A percentile compares a stretch with the other conserved stretches of the same genome.
Conservation (phyloP, 2,329 filamentous ascomycete genomes). For the Alternaria viburni region DNA sequence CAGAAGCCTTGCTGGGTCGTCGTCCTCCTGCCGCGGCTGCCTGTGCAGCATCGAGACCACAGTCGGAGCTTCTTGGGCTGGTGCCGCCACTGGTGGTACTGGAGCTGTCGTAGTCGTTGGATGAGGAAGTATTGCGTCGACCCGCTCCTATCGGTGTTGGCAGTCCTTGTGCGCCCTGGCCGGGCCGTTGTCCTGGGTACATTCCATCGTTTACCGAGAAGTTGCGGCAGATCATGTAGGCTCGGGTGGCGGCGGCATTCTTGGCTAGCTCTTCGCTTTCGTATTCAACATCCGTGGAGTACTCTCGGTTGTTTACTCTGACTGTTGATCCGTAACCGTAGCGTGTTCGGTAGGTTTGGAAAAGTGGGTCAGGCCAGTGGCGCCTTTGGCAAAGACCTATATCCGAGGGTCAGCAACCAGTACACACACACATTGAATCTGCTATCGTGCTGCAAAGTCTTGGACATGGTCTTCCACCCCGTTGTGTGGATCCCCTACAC, state of each 20-base stretch:
- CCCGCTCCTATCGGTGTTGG: slow-evolving; percentile 70
- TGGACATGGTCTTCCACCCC: not conserved
- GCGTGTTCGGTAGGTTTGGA: slow-evolving; percentile 77
- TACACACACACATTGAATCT: not conserved
- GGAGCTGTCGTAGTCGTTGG: slow-evolving; percentile 58
- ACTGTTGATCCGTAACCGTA: slow-evolving; percentile 88
- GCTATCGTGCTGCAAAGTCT: not conserved
- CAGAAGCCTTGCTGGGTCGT: slow-evolving; percentile 45
- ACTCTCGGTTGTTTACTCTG: slow-evolving; percentile 94
- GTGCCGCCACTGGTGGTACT: slow-evolving; percentile 62
- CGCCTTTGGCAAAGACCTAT: slow-evolving; percentile 92
- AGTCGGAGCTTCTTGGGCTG: slow-evolving; percentile 59
- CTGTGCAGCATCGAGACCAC: slow-evolving; percentile 48
- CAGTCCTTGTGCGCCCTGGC: slow-evolving; percentile 65
- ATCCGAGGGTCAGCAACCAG: slow-evolving; percentile 34
- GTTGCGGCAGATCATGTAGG: slow-evolving; percentile 97
- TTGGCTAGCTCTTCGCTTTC: slow-evolving; percentile 82
- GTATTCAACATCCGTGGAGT: slow-evolving; percentile 88
- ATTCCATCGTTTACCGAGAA: slow-evolving; percentile 97
- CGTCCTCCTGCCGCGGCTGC: slow-evolving; percentile 28
- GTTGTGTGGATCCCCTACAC: slow-evolving; percentile 8
- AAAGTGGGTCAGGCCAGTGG: slow-evolving; percentile 89
- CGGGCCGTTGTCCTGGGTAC: slow-evolving; percentile 65
- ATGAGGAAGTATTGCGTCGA: slow-evolving; percentile 56
- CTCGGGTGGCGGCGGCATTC: slow-evolving; percentile 92